Conservation (phyloP, 2,329 filamentous ascomycete genomes). For the Calonectria hawksworthii region DNA sequence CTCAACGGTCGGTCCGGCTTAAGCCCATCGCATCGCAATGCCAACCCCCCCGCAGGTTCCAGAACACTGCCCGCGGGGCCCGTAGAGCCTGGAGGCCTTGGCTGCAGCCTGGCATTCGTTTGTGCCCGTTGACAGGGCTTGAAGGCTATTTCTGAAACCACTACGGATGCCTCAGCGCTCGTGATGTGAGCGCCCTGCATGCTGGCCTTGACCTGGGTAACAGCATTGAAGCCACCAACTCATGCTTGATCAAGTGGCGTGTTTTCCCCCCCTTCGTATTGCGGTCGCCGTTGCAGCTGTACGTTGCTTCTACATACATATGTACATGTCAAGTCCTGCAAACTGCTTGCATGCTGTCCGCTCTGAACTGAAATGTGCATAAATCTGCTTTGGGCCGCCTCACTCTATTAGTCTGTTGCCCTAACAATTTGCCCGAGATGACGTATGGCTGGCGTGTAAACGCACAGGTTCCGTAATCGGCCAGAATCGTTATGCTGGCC, state of each 20-base stretch:
- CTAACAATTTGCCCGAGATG: background rate
- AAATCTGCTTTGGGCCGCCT: background rate
- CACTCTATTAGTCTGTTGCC: background rate
- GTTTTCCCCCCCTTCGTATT: background rate
- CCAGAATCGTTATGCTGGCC: background rate
- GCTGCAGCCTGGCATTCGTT: background rate
- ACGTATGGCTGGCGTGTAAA: background rate
- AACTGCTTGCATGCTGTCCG: background rate
- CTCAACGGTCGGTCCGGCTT: background rate
- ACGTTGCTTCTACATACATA: background rate
- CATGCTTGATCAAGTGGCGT: background rate
- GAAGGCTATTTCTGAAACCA: slow-evolving; percentile 1
- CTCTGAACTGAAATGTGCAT: slow-evolving; percentile 6
- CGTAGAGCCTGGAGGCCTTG: background rate
- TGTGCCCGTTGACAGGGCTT: slow-evolving; percentile 2
- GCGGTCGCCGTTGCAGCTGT: background rate
- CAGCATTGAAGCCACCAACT: background rate
- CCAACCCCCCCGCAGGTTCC: slow-evolving; percentile 7
- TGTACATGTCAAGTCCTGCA: background rate
- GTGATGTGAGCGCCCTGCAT: background rate
- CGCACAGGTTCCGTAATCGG: background rate
- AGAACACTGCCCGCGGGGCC: background rate
- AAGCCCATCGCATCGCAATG: background rate
- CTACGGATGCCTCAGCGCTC: background rate
- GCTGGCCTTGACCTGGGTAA: background rate